Conservation (phyloP, 192 early-diverging fungal genomes). For the Phycomyces nitens region DNA sequence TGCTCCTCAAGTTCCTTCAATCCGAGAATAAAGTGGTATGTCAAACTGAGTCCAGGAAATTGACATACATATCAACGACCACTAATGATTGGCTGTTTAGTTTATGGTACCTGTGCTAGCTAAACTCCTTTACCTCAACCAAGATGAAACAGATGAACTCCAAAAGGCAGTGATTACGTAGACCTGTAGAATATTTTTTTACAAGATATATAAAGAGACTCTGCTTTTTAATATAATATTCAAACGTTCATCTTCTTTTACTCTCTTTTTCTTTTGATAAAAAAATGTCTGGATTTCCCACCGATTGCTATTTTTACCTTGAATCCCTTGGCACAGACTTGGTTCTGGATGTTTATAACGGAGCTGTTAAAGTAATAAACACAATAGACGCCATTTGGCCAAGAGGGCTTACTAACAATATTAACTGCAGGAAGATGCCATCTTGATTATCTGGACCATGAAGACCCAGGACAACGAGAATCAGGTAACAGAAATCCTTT, state of each 20-base stretch:
- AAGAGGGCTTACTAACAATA: not conserved
- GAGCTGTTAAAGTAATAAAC: slow-evolving; percentile 15
- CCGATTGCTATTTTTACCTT: slow-evolving; percentile 19
- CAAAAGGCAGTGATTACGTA: not conserved
- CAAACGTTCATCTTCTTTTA: slow-evolving; percentile 4
- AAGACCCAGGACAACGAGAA: slow-evolving; percentile 23
- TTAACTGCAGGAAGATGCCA: slow-evolving; percentile 11
- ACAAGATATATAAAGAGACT: too few relatives aligned
- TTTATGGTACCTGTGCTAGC: slow-evolving; percentile 29
- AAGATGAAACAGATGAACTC: slow-evolving; percentile 25
- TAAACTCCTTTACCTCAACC: slow-evolving; percentile 28
- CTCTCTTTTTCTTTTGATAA: slow-evolving; percentile 6
- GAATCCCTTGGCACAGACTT: slow-evolving; percentile 14
- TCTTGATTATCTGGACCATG: slow-evolving; percentile 22
- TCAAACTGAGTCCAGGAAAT: not conserved
- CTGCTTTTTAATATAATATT: too few relatives aligned
- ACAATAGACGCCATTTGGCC: not conserved
- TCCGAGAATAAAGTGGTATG: slow-evolving; percentile 44
- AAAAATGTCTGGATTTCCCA: slow-evolving; percentile 11
- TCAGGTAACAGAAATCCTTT: slow-evolving; percentile 11
- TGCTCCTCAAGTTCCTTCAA: slow-evolving; percentile 62
- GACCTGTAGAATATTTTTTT: not conserved
- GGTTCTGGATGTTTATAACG: slow-evolving; percentile 24
- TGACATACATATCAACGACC: not conserved
- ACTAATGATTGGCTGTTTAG: slow-evolving; percentile 8